Conservation (phyloP, 2,329 filamentous ascomycete species). For the Monosporascus ibericus region DNA sequence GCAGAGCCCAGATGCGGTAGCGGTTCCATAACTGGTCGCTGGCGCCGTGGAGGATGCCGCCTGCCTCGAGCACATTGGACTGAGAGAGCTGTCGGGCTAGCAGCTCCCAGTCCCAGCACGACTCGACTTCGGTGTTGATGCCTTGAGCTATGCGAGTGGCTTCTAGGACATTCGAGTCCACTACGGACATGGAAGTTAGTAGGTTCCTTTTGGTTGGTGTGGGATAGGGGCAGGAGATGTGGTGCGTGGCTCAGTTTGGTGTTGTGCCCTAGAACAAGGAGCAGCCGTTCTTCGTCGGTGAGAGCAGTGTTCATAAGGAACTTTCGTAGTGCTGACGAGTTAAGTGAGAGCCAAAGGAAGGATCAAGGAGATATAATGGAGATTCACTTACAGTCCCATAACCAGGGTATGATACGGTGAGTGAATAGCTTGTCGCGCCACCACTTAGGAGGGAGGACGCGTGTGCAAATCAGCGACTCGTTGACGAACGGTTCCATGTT, state of each 20-base stretch:
- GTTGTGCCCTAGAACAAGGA: too few species aligned
- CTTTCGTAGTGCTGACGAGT: neutral
- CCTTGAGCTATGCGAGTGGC: neutral
- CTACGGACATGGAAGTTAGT: neutral
- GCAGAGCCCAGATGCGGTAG: conserved; percentile 17
- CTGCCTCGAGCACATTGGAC: conserved; percentile 2
- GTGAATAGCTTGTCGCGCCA: conserved; percentile 13
- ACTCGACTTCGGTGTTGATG: neutral
- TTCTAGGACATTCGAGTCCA: neutral
- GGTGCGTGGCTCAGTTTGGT: too few species aligned
- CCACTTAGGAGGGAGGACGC: conserved; percentile 7
- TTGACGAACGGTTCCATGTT: conserved; percentile 11
- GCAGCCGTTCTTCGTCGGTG: too few species aligned
- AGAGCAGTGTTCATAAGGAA: too few species aligned
- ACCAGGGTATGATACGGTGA: conserved; percentile 14
- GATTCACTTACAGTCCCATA: conserved; percentile 9
- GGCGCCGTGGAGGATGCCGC: neutral
- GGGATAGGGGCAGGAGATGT: too few species aligned
- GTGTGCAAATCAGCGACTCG: conserved; percentile 6
- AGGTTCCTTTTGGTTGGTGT: too few species aligned
- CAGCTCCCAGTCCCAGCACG: conserved; percentile 18
- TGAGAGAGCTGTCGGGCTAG: conserved; percentile 16
- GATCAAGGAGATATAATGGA: neutral
- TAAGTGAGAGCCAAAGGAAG: neutral
- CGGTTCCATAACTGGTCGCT: conserved; percentile 11